These are phyloP conservation scores for Phialophora macrospora DNA, from an alignment of 2,329 filamentous ascomycete species.

Conservation along the genomic window DNA sequence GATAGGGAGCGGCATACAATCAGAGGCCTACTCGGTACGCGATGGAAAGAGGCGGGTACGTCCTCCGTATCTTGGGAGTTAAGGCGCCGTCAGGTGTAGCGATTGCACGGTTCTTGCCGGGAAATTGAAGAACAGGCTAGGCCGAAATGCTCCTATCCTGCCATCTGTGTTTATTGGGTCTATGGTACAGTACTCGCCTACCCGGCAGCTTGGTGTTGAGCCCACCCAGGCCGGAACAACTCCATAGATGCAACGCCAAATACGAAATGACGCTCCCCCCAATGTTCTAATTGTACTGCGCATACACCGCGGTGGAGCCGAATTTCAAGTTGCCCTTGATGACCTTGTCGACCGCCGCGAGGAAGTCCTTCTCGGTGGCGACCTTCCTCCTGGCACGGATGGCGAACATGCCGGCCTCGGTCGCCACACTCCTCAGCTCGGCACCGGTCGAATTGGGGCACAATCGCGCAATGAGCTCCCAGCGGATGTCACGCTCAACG, in stretches of 20 bases:
- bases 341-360: slow-evolving; percentile 92
- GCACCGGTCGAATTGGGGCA: slow-evolving; percentile 98
- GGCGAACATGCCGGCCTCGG: slow-evolving; percentile 98
- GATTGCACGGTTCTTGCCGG: background rate
- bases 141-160: background rate
- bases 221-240: slow-evolving; percentile 10
- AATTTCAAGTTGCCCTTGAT: slow-evolving; percentile 88
- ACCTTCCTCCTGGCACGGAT: slow-evolving; percentile 92
- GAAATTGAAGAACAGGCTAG: background rate
- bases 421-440: slow-evolving; percentile 93
- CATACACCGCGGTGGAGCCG: slow-evolving; percentile 82
- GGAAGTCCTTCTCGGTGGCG: slow-evolving; percentile 97
- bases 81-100: background rate
- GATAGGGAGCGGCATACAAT: too few species aligned
- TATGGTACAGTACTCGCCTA: slow-evolving; percentile 11
- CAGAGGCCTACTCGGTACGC: too few species aligned
- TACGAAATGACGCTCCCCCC: slow-evolving; percentile 3
- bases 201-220: background rate
- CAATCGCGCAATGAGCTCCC: slow-evolving; percentile 95
- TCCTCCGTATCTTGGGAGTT: background rate
- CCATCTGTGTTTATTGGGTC: background rate
- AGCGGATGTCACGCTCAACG: slow-evolving; percentile 96
- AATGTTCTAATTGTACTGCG: slow-evolving; percentile 88
- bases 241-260: slow-evolving; percentile 29
- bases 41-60: background rate